phyloP scores from a whole-genome alignment of 352 stramenopile genomes.

The Elongisporangium prolatum region DNA sequence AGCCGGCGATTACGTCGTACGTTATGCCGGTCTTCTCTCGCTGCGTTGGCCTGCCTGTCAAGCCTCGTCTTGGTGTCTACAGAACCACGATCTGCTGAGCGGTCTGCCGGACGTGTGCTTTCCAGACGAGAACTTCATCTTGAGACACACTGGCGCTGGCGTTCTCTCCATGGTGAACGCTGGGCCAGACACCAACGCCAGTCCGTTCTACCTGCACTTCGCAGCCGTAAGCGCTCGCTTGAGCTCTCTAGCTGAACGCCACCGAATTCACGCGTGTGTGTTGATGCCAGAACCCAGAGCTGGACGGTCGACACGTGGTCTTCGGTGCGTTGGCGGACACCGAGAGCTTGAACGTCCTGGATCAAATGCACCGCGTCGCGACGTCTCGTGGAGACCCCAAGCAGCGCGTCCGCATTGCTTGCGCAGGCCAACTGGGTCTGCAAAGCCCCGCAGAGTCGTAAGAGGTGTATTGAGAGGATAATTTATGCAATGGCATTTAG shows the following conservation, averaged over 20 bases:
- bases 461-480: not conserved
- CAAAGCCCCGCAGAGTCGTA: too few species aligned
- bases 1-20: conserved; percentile 87
- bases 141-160: conserved; percentile 82
- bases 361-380: conserved; percentile 43
- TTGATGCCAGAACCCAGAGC: conserved; percentile 38
- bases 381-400: conserved; percentile 45
- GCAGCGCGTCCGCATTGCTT: conserved; percentile 33
- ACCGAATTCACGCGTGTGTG: not conserved
- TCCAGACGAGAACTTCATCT: conserved; percentile 93
- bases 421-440: conserved; percentile 31
- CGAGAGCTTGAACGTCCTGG: conserved; percentile 40
- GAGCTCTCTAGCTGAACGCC: not conserved
- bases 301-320: conserved; percentile 83
- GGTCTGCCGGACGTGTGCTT: conserved; percentile 36
- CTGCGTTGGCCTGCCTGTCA: not conserved
- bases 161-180: conserved; percentile 94
- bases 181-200: conserved; percentile 93
- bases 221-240: conserved; percentile 16
- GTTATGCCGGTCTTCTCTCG: conserved; percentile 2
- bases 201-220: conserved; percentile 94
- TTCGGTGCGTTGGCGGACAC: conserved; percentile 55
- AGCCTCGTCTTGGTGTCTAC: conserved; percentile 17
- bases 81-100: conserved; percentile 43
- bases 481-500: conserved; percentile 6